phyloP scores from a whole-genome alignment of 1,284 basidiomycete genomes.

The Megacollybia platyphylla region DNA sequence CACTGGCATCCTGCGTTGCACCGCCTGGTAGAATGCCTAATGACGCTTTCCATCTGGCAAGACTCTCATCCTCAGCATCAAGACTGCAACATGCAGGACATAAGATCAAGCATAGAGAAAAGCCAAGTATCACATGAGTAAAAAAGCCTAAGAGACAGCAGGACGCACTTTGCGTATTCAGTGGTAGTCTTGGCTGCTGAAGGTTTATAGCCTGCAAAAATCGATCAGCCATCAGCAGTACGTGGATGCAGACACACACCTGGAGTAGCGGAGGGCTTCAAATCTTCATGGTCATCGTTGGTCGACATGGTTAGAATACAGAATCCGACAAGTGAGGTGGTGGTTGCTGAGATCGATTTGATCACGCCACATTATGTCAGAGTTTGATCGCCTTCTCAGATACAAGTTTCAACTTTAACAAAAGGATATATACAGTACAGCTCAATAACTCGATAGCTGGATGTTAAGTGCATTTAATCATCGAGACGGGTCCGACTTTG shows the following conservation, averaged over 20 bases:
- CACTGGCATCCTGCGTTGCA: conserved; percentile 21
- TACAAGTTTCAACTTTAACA: not conserved
- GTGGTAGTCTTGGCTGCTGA: conserved; percentile 46
- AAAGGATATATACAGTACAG: not conserved
- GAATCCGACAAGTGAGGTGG: conserved; percentile 3
- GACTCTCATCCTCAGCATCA: conserved; percentile 78
- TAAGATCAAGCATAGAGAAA: no score
- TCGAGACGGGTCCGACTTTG: not conserved
- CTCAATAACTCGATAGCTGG: not conserved
- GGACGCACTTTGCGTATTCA: conserved; percentile 41
- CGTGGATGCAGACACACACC: conserved; percentile 23
- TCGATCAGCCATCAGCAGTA: conserved; percentile 3
- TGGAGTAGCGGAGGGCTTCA: conserved; percentile 49
- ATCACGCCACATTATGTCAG: not conserved
- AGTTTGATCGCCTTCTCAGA: not conserved
- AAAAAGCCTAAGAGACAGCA: no score
- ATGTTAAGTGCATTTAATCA: not conserved
- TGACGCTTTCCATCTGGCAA: conserved; percentile 83
- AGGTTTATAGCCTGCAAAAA: conserved; percentile 55
- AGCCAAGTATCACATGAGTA: no score
- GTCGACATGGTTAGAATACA: conserved; percentile 9
- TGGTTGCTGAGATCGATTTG: not conserved
- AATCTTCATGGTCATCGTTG: conserved; percentile 53
- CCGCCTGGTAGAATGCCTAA: conserved; percentile 65
- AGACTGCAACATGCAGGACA: conserved; percentile 30